phyloP scores from a whole-genome alignment of 2,329 filamentous ascomycete genomes.

The Scedosporium apiospermum region DNA sequence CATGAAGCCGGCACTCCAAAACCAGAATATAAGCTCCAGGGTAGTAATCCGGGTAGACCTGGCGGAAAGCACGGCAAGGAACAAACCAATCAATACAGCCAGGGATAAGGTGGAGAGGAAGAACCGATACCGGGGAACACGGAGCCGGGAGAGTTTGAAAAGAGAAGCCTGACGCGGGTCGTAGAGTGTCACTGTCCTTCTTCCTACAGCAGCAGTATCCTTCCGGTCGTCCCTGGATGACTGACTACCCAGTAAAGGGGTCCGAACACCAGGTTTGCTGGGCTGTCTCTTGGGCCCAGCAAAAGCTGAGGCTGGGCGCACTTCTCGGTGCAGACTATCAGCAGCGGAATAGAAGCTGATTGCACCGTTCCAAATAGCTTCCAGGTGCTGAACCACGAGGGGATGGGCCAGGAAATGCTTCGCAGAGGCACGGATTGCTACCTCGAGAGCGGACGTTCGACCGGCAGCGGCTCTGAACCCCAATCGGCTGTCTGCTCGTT shows the following conservation, averaged over 20 bases:
- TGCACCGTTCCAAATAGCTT: conserved; percentile 92
- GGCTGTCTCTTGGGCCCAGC: conserved; percentile 13
- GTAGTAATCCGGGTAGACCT: conserved; percentile 73
- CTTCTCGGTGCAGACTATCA: conserved; percentile 65
- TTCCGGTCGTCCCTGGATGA: conserved; percentile 14
- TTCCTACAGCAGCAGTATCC: conserved; percentile 17
- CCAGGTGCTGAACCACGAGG: conserved; percentile 85
- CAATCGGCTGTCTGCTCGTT: conserved; percentile 24
- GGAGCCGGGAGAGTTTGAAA: conserved; percentile 82
- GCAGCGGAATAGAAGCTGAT: conserved; percentile 90
- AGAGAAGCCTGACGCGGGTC: conserved; percentile 82
- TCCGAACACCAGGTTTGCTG: conserved; percentile 32
- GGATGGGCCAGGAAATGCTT: conserved; percentile 91
- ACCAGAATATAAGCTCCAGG: conserved; percentile 87
- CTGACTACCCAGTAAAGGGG: conserved; percentile 38
- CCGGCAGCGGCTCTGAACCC: conserved; percentile 50
- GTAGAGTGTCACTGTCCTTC: conserved; percentile 77
- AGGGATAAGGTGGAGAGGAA: conserved; percentile 84
- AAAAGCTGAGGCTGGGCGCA: conserved; percentile 6
- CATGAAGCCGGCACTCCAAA: conserved; percentile 97
- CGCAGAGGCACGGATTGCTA: conserved; percentile 84
- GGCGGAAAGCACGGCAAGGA: conserved; percentile 69
- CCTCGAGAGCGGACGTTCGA: conserved; percentile 81
- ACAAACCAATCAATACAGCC: conserved; percentile 73
- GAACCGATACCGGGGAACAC: conserved; percentile 85